Conservation (phyloP, 2,329 filamentous ascomycete genomes). For the Sporothrix pallida region DNA sequence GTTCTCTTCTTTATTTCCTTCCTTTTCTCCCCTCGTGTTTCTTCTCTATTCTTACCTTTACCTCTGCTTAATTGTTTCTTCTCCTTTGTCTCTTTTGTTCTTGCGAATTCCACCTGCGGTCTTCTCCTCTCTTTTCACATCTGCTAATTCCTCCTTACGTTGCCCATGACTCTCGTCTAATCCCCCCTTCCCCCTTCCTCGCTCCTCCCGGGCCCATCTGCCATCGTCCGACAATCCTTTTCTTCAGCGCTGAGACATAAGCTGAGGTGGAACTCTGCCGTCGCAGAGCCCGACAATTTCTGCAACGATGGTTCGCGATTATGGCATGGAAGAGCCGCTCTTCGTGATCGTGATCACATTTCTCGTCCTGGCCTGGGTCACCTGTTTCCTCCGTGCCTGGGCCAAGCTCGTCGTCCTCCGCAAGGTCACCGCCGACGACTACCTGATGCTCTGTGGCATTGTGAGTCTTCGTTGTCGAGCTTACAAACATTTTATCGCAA, state of each 20-base stretch:
- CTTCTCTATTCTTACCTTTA: background rate
- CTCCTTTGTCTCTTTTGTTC: background rate
- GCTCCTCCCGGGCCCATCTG: background rate
- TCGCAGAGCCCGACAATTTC: background rate
- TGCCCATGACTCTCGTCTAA: too few species aligned
- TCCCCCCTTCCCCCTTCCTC: background rate
- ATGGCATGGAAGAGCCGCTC: slow-evolving; percentile 33
- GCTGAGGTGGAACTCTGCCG: slow-evolving; percentile 4
- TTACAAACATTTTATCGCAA: background rate
- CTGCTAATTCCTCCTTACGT: background rate
- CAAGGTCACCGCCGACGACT: slow-evolving; percentile 54
- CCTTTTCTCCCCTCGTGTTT: background rate
- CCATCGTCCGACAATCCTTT: background rate
- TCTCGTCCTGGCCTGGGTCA: slow-evolving; percentile 41
- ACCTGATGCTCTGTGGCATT: slow-evolving; percentile 53
- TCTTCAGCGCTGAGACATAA: slow-evolving; percentile 21
- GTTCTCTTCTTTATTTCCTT: background rate
- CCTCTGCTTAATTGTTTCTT: background rate
- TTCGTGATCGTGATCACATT: slow-evolving; percentile 34
- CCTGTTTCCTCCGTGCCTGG: slow-evolving; percentile 52
- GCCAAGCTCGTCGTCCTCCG: slow-evolving; percentile 53
- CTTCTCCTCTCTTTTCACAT: background rate
- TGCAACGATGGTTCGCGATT: slow-evolving; percentile 29
- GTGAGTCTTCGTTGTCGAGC: slow-evolving; percentile 43
- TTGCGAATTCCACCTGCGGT: background rate